Evolutionary conservation across 2,329 filamentous ascomycete genomes (phyloP), one percentile per base, ranked within the genome.

Genomic region (Ilyonectria sp.): DNA sequence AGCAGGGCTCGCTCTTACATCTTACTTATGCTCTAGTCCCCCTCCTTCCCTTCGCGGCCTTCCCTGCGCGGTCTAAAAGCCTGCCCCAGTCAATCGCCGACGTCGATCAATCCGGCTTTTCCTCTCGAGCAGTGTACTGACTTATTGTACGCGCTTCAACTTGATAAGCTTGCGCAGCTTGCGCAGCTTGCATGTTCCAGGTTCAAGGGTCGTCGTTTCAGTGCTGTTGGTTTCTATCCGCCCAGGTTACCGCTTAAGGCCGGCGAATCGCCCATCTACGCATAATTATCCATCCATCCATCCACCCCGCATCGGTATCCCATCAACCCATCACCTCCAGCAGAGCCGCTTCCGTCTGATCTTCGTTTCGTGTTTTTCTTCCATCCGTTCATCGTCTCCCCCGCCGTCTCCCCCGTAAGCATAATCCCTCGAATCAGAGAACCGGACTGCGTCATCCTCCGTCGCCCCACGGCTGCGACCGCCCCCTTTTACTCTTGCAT

Each of bases 11-110:
- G 31, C 40, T 6, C 15, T 55, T 61, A 26, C 50, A 44, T 61
- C 59, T 55, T 62, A 55, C 59, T 55, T 62, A 55, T 62, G 53
- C 37, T 59, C 37, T 59, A 23, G 52, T 43, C 23, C 29, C 17
- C 19, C 44, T 55, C 60, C 59, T 62, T 46, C 58, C 58, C 43
- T 10, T 54, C 21, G 8, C 26, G 53, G 58, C 47, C 52, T 61
- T 46, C 58, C 58, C 43, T 10, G 47, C 21, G 8, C 26, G 53
- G 58, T 54, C 52, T 61, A 61, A 61, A 31, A 52, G n/a, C 17
- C 17, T 17, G n/a, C 17, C 40, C 15, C 15, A 6, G n/a, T 43
- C 8, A 43, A 43, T n/a, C 15, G 40, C 7, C 15, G n/a, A 43
- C 40, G 40, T n/a, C 40, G 40, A 43, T 43, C 40, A 43, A 8